Evolutionary conservation across 108 stramenopile species (phyloP), one percentile per base, ranked within the genome.

Genomic region (Discostella stelligeroides): DNA sequence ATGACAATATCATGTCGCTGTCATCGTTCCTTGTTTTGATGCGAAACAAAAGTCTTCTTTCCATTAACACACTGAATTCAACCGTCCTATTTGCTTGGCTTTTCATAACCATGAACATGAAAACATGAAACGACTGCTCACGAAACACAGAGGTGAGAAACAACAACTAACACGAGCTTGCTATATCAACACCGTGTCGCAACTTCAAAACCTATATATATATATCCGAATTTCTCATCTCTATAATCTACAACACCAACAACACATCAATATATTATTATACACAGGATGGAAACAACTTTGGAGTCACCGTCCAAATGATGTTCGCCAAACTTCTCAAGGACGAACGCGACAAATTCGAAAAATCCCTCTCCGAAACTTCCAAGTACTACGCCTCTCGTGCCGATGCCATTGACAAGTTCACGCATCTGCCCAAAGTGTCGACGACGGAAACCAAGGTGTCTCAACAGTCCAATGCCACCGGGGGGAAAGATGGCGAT

Each of bases 261-360:
- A 62, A 42, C 18, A 42, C 38, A 46, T 29, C 66, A 54, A 84
- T n/a, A n/a, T n/a, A n/a, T n/a, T n/a, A n/a, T n/a, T 10, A 40
- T 40, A 40, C n/a, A n/a, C 27, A 89, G 76, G 89, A 90, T 57
- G 89, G 89, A 37, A 90, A 91, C 85, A 91, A 91, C 75, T 91
- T 91, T 42, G 89, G 89, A 28, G 89, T 91, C 5, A 82, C 79
- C 41, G 83, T 91, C 23, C 89, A 91, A 78, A 61, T 80, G 63
- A 87, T 82, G 59, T 81, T 90, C 58, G 18, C 48, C 54, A 83
- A 84, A 67, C 55, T 79, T 55, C 62, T 85, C 50, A 72, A 73
- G 29, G 83, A 84, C 20, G 56, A 61, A 46, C 66, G 76, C 54
- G 83, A 83, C 62, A 56, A 40, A 27, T 60, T 84, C 29, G 68